phyloP scores from a whole-genome alignment of 2,329 filamentous ascomycete species.

The Teratosphaeria pseudoeucalypti region DNA sequence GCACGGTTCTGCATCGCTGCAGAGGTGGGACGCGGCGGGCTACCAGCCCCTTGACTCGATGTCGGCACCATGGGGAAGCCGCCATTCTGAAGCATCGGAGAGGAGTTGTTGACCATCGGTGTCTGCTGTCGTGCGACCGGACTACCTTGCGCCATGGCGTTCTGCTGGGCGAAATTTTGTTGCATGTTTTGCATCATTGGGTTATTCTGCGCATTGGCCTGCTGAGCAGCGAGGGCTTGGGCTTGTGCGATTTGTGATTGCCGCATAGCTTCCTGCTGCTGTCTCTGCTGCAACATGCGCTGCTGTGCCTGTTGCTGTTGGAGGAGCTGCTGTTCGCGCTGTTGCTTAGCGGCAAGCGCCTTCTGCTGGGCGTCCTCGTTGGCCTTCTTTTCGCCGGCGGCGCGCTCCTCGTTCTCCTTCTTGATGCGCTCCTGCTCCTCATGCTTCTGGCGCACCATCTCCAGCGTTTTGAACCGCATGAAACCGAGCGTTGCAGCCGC shows the following conservation, averaged over 20 bases:
- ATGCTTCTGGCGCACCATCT: slow-evolving; percentile 55
- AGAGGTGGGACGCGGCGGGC: slow-evolving; percentile 56
- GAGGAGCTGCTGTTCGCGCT: slow-evolving; percentile 11
- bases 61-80: slow-evolving; percentile 46
- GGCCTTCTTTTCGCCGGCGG: slow-evolving; percentile 30
- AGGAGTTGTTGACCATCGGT: slow-evolving; percentile 33
- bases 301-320: slow-evolving; percentile 10
- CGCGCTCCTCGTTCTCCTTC: slow-evolving; percentile 41
- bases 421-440: slow-evolving; percentile 49
- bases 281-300: slow-evolving; percentile 9
- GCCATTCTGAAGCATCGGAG: slow-evolving; percentile 31
- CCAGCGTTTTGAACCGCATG: slow-evolving; percentile 83
- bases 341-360: slow-evolving; percentile 38
- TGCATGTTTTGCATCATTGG: slow-evolving; percentile 26
- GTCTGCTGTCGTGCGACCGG: slow-evolving; percentile 43
- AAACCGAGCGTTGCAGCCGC: slow-evolving; percentile 67
- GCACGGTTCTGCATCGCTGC: slow-evolving; percentile 40
- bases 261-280: slow-evolving; percentile 23
- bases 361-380: slow-evolving; percentile 40
- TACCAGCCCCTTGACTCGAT: slow-evolving; percentile 56
- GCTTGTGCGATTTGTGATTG: slow-evolving; percentile 14
- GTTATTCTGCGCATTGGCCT: slow-evolving; percentile 30
- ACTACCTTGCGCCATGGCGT: slow-evolving; percentile 46
- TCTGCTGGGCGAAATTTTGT: slow-evolving; percentile 40
- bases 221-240: slow-evolving; percentile 16